Evolutionary conservation across 169 alveolate genomes (phyloP), one percentile per base, ranked within the genome.

Genomic region (Perkinsus olseni): DNA sequence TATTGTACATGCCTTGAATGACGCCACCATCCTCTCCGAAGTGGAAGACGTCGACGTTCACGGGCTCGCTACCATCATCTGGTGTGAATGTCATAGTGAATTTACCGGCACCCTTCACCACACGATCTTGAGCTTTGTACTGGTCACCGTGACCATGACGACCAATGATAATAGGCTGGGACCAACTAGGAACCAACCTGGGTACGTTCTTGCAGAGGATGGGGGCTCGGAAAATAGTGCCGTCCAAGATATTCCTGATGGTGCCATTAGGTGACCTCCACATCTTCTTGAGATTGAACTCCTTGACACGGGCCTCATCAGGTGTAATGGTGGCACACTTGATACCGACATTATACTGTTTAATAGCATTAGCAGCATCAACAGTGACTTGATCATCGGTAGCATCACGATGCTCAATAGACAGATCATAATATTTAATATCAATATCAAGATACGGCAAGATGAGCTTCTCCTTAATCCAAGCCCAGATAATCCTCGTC

Each of bases 281-380:
- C 99, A 98, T 98, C 94, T 97, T 93, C 96, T 98, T 98, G 39
- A 98, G 97, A 74, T 95, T 95, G 96, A 98, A 98, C 93, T 98
- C 99, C 93, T 91, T 93, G 10, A 98, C 98, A 92, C 99, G 94
- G 0, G 99, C 99, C 93, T 98, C 99, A 94, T 98, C 99, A 8
- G 99, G 99, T 39, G 99, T 98, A 94, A 98, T 98, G 38, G 99
- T 97, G 39, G 99, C 99, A 92, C 99, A 98, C 94, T 98, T 98
- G 40, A 98, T 97, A 51, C 99, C 99, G 39, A 98, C 99, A 38
- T 97, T 95, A 74, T 95, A 95, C 93, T 97, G 95, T 94, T 96
- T 95, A 51, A 98, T 98, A 74, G 99, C 99, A 93, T 96, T 96
- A 20, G 99, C 99, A 37, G 99, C 99, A 38, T 97, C 99, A 40